Evolutionary conservation across 192 early-diverging fungal species (phyloP).

Genomic region (Pilaira anomala): DNA sequence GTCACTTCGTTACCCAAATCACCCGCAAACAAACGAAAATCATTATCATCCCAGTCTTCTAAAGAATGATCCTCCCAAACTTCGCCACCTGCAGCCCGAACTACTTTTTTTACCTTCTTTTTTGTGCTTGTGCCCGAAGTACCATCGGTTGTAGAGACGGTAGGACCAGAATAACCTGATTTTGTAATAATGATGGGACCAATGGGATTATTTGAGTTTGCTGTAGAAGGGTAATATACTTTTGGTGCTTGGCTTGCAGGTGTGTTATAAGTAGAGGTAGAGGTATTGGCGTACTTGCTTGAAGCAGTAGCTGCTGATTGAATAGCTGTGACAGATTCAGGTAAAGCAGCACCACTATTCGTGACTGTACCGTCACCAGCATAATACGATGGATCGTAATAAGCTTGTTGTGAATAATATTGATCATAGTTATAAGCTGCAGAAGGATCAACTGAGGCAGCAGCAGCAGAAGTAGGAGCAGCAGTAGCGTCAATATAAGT

Average conservation of each 20-base stretch:
- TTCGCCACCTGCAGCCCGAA: conserved; percentile 87
- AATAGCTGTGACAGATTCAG: conserved; percentile 6
- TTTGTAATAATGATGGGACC: neutral
- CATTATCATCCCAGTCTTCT: conserved; percentile 84
- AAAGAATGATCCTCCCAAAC: conserved; percentile 90
- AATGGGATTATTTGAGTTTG: conserved; percentile 9
- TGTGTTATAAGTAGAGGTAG: neutral
- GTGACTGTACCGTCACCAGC: neutral
- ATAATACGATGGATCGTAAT: conserved; percentile 5
- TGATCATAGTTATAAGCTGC: conserved; percentile 2
- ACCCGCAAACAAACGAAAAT: conserved; percentile 91
- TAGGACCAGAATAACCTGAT: conserved; percentile 11
- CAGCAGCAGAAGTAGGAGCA: neutral
- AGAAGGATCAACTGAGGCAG: neutral
- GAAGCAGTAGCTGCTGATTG: neutral
- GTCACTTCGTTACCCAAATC: conserved; percentile 94
- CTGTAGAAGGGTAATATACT: neutral
- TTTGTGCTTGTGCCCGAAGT: neutral
- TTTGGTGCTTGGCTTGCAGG: neutral
- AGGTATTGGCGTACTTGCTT: neutral
- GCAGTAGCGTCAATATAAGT: neutral
- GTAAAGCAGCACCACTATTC: neutral
- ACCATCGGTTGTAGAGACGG: neutral
- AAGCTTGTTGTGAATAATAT: conserved; percentile 7
- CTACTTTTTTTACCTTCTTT: conserved; percentile 62